Percentiles rank a stretch among this genome's conserved stretches.
These are phyloP conservation scores for Lycium ferocissimum DNA, from an alignment of 257 asterid genomes.

Conservation along the genomic window DNA sequence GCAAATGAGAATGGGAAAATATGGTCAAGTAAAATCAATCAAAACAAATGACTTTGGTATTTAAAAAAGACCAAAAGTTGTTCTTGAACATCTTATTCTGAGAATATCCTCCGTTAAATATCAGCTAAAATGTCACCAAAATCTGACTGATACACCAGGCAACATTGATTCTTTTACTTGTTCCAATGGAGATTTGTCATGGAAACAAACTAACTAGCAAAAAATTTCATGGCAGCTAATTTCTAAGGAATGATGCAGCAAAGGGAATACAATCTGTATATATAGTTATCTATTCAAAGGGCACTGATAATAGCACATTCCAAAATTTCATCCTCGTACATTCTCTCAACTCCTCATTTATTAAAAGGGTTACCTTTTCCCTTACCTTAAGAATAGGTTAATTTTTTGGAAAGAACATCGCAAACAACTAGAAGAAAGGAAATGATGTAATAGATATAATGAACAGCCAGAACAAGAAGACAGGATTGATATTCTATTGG, in stretches of 20 bases:
- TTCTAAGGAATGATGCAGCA: not conserved
- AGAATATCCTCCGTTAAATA: not conserved
- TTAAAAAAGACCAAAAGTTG: not conserved
- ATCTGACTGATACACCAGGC: not conserved
- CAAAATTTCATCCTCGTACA: not conserved
- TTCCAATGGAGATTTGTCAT: not conserved
- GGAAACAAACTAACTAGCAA: not conserved
- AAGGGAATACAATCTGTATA: not conserved
- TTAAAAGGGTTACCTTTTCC: not conserved
- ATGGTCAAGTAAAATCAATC: conserved; percentile 11
- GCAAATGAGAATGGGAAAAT: not conserved
- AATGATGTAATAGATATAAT: not conserved
- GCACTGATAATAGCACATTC: not conserved
- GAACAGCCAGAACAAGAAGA: conserved; percentile 10
- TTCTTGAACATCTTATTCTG: conserved; percentile 6
- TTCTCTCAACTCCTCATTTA: not conserved
- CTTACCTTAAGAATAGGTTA: not conserved
- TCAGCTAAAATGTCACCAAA: not conserved
- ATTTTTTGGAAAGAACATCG: not conserved
- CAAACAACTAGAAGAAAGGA: conserved; percentile 17
- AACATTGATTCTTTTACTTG: not conserved
- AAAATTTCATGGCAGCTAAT: not conserved
- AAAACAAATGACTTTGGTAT: not conserved
- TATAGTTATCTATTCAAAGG: not conserved
- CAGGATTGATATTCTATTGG: not conserved